Percentiles rank a stretch among this genome's conserved stretches.
phyloP scores from a whole-genome alignment of 371 early-diverging fungal genomes.

The Rhizopus sp. region DNA sequence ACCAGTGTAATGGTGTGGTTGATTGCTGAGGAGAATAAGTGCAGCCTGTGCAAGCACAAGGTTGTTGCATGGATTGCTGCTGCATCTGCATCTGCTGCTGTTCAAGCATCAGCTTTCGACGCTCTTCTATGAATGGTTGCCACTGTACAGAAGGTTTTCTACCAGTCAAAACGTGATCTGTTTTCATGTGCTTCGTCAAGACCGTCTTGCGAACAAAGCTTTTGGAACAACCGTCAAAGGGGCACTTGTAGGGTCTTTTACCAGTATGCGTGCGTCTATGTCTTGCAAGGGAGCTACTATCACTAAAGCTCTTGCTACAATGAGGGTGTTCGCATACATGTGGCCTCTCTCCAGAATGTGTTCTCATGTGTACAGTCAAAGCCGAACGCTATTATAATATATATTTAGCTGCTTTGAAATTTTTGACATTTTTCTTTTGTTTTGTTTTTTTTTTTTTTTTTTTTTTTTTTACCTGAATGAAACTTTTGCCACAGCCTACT shows the following conservation, averaged over 20 bases:
- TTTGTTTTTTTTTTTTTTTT: conserved; percentile 5
- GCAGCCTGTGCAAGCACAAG: conserved; percentile 26
- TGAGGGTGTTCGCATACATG: conserved; percentile 67
- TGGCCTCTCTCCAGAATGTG: conserved; percentile 80
- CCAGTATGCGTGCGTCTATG: conserved; percentile 72
- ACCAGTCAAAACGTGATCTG: conserved; percentile 38
- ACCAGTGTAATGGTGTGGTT: conserved; percentile 17
- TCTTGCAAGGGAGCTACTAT: conserved; percentile 58
- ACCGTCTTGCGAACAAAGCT: conserved; percentile 73
- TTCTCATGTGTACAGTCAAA: conserved; percentile 75
- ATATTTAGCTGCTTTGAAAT: conserved; percentile 9
- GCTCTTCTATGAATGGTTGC: conserved; percentile 53
- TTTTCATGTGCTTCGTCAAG: conserved; percentile 66
- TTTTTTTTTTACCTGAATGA: conserved; percentile 60
- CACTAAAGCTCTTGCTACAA: conserved; percentile 66
- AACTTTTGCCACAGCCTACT: conserved; percentile 73
- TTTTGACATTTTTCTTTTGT: conserved; percentile 12
- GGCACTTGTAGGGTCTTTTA: conserved; percentile 70
- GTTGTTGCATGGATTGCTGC: conserved; percentile 12
- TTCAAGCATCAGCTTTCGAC: conserved; percentile 36
- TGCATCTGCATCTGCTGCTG: conserved; percentile 29
- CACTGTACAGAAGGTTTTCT: conserved; percentile 49
- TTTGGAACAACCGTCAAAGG: conserved; percentile 60
- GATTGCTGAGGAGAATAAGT: conserved; percentile 8
- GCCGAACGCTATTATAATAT: conserved; percentile 62